Conservation (phyloP, 352 stramenopile species). For the Pythium utonaiense region DNA sequence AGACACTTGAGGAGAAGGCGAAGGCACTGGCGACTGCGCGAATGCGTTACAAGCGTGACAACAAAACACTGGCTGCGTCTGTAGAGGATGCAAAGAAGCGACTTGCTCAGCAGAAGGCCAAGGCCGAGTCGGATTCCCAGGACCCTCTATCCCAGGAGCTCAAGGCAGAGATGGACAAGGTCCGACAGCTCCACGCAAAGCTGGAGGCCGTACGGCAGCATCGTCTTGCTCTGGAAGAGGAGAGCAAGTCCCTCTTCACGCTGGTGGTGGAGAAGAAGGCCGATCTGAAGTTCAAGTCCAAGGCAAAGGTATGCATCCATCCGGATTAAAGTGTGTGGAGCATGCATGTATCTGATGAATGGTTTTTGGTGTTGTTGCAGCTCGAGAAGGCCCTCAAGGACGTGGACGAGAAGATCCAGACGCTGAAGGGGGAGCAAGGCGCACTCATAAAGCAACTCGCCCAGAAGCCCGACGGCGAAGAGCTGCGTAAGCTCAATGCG, state of each 20-base stretch:
- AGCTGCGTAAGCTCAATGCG: conserved; percentile 78
- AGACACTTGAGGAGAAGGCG: conserved; percentile 83
- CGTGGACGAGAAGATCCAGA: conserved; percentile 77
- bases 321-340: not conserved
- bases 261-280: conserved; percentile 88
- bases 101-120: conserved; percentile 75
- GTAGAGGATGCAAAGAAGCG: conserved; percentile 83
- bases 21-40: conserved; percentile 83
- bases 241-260: conserved; percentile 88
- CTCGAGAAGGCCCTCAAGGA: conserved; percentile 80
- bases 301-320: conserved; percentile 81
- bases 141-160: conserved; percentile 79
- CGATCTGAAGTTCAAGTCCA: conserved; percentile 87
- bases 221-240: conserved; percentile 80
- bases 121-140: conserved; percentile 64
- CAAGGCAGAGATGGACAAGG: conserved; percentile 84
- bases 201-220: conserved; percentile 83
- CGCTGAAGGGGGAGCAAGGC: conserved; percentile 80
- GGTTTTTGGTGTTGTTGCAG: conserved; percentile 23
- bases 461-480: conserved; percentile 72
- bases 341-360: conserved; percentile 4
- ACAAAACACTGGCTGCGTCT: conserved; percentile 67
- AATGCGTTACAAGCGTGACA: conserved; percentile 88
- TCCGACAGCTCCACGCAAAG: conserved; percentile 79
- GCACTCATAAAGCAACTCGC: conserved; percentile 68